A percentile compares a stretch with the other conserved stretches of the same genome.
These are phyloP conservation scores for Umbelopsis vinacea DNA, from an alignment of 192 early-diverging fungal genomes.

Conservation along the genomic window DNA sequence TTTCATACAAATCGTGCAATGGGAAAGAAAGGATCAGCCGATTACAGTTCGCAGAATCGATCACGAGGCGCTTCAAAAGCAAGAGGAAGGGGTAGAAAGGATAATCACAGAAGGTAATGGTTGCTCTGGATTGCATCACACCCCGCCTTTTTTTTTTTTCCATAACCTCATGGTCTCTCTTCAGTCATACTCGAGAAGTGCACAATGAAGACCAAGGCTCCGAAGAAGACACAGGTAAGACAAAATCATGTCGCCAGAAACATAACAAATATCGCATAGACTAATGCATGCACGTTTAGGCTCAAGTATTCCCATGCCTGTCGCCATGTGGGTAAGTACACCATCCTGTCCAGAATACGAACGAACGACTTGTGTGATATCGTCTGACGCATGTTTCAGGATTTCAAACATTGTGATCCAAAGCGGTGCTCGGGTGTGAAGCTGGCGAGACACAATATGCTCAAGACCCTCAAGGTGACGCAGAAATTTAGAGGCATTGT, in stretches of 20 bases:
- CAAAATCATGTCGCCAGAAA: background rate
- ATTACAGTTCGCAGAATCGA: conserved; percentile 12
- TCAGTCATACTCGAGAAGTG: conserved; percentile 9
- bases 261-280: background rate
- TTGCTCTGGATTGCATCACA: background rate
- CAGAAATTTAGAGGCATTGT: conserved; percentile 92
- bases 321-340: conserved; percentile 72
- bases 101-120: background rate
- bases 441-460: conserved; percentile 78
- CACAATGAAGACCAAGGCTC: background rate
- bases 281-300: background rate
- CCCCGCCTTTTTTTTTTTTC: background rate
- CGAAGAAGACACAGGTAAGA: background rate
- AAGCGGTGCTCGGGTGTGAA: conserved; percentile 96
- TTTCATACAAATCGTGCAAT: background rate
- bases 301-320: conserved; percentile 62
- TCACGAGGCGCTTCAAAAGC: background rate
- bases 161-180: background rate
- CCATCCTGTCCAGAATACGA: background rate
- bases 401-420: conserved; percentile 99
- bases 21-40: conserved; percentile 20
- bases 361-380: background rate
- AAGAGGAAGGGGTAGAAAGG: conserved; percentile 7
- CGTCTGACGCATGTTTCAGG: conserved; percentile 49
- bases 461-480: conserved; percentile 80